Percentiles rank a stretch among this genome's conserved stretches.
Conservation (phyloP, 176 grass and related monocot species). For the Secale cereale region DNA sequence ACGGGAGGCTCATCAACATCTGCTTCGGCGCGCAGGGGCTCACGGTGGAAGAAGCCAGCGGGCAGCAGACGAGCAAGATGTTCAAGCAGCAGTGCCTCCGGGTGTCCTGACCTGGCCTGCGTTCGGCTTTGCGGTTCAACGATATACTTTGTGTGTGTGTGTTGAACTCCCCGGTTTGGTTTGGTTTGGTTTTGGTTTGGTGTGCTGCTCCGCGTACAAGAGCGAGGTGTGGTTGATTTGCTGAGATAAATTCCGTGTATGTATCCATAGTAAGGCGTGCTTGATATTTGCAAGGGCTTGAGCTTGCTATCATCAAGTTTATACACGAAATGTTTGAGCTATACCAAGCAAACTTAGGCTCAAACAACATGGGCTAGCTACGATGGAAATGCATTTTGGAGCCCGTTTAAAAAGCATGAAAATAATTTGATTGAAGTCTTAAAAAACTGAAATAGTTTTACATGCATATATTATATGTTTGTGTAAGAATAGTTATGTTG, state of each 20-base stretch:
- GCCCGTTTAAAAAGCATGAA: too few relatives aligned
- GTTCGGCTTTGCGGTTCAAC: not conserved
- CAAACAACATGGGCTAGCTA: too few relatives aligned
- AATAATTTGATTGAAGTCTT: too few relatives aligned
- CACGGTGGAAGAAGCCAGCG: slow-evolving; percentile 50
- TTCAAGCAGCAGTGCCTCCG: slow-evolving; percentile 52
- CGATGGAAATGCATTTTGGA: too few relatives aligned
- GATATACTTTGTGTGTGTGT: not conserved
- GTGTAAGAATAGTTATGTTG: too few relatives aligned
- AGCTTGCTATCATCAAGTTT: not conserved
- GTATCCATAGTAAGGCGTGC: not conserved
- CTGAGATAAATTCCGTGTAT: not conserved
- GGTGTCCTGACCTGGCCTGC: slow-evolving; percentile 36
- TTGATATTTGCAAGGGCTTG: slow-evolving; percentile 1
- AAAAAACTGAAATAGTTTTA: too few relatives aligned
- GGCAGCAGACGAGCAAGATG: slow-evolving; percentile 49
- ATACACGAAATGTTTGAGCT: too few relatives aligned
- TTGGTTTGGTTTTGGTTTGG: not conserved
- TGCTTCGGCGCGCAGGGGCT: slow-evolving; percentile 86
- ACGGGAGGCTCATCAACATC: slow-evolving; percentile 76
- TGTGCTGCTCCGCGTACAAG: not conserved
- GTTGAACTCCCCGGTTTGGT: not conserved
- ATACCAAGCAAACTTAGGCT: too few relatives aligned
- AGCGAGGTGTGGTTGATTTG: not conserved
- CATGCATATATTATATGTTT: too few relatives aligned